Percentiles rank a stretch among this genome's conserved stretches.
phyloP scores from a whole-genome alignment of 2,329 filamentous ascomycete genomes.

The Aspergillus niger region DNA sequence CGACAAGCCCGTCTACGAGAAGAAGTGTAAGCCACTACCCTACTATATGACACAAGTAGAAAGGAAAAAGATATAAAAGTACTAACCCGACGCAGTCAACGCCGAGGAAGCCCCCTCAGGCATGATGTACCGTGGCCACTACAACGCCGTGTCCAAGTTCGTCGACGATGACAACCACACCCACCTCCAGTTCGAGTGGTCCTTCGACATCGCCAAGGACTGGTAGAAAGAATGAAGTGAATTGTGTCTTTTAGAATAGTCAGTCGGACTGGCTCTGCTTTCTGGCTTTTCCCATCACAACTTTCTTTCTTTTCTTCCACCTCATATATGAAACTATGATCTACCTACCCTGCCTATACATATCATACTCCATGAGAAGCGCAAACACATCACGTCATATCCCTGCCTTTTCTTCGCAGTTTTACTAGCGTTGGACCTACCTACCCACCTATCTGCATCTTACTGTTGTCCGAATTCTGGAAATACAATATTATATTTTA shows the following conservation, averaged over 20 bases:
- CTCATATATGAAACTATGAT: conserved; percentile 14
- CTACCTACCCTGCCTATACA: background rate
- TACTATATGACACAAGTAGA: background rate
- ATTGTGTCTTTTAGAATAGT: background rate
- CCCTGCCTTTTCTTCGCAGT: background rate
- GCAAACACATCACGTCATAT: background rate
- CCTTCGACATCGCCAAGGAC: conserved; percentile 94
- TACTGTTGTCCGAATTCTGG: background rate
- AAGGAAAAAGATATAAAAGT: too few species aligned
- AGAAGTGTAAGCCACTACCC: conserved; percentile 71
- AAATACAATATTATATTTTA: background rate
- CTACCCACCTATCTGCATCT: too few species aligned
- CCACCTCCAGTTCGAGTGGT: conserved; percentile 93
- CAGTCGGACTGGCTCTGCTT: background rate
- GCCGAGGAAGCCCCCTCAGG: conserved; percentile 89
- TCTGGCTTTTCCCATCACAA: background rate
- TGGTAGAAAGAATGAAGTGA: conserved; percentile 56
- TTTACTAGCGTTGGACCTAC: conserved; percentile 30
- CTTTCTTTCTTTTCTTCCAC: background rate
- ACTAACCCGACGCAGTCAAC: conserved; percentile 63
- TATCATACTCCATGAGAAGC: background rate
- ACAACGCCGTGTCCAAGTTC: conserved; percentile 86
- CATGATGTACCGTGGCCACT: conserved; percentile 86
- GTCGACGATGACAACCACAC: conserved; percentile 91
- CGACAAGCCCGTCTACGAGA: conserved; percentile 80